These are phyloP conservation scores for Vigna radiata DNA, from an alignment of 306 rosid genomes.

Conservation along the genomic window DNA sequence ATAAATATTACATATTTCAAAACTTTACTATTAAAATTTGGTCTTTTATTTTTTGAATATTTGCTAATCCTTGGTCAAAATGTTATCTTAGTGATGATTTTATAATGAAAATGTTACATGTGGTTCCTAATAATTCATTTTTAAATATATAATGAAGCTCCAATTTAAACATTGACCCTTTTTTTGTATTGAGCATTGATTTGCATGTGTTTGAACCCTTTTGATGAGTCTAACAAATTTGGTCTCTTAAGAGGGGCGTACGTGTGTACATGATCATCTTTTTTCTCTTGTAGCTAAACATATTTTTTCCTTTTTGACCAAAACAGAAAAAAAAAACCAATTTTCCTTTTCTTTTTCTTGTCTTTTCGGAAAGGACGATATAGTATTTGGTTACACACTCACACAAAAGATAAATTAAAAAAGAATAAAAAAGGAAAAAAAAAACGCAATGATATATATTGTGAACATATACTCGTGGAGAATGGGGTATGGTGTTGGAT, in stretches of 20 bases:
- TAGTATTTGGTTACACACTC: not conserved
- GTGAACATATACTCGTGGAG: not conserved
- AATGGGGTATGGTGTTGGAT: not conserved
- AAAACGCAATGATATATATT: not conserved
- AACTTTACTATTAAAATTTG: not conserved
- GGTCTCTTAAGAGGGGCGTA: not conserved
- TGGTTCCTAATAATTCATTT: not conserved
- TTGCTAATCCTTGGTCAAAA: not conserved
- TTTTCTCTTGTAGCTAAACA: not conserved
- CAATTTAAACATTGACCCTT: not conserved
- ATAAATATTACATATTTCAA: not conserved
- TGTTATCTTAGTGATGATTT: not conserved
- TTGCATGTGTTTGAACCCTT: not conserved
- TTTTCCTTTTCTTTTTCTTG: not conserved
- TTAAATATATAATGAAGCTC: not conserved
- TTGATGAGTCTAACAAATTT: not conserved
- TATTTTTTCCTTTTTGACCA: slow-evolving; percentile 2
- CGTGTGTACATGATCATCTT: not conserved
- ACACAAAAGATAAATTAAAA: not conserved
- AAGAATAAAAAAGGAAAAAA: not conserved
- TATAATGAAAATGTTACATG: not conserved
- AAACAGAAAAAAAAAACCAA: not conserved
- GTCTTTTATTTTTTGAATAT: too few relatives aligned
- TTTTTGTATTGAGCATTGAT: not conserved
- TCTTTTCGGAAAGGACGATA: not conserved